A percentile compares a stretch with the other conserved stretches of the same genome.
These are phyloP conservation scores for Misopates orontium DNA, from an alignment of 257 asterid species.

Conservation along the genomic window DNA sequence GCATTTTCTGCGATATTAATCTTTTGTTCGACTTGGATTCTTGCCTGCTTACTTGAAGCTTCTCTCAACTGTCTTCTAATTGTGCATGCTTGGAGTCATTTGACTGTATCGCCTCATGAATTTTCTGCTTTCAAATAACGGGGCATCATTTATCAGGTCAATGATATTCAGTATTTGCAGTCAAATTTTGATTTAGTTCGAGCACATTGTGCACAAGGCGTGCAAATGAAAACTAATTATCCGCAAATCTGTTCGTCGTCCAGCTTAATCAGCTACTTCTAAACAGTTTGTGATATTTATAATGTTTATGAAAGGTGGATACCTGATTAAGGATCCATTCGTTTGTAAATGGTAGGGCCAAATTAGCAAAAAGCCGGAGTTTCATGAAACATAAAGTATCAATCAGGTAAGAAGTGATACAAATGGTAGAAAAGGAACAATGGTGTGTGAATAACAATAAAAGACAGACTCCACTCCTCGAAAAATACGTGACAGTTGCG, in stretches of 20 bases:
- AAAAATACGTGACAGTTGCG: conserved; percentile 36
- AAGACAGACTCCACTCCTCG: conserved; percentile 32
- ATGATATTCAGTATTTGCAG: too few relatives aligned
- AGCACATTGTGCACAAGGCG: too few relatives aligned
- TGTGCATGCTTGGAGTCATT: background rate
- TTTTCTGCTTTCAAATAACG: too few relatives aligned
- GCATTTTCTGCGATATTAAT: conserved; percentile 1
- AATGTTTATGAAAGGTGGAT: conserved; percentile 22
- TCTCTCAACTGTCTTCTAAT: conserved; percentile 18
- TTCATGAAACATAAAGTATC: conserved; percentile 36
- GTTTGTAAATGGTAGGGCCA: conserved; percentile 45
- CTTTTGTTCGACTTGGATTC: conserved; percentile 16
- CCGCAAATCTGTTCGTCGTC: conserved; percentile 7
- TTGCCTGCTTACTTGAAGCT: conserved; percentile 16
- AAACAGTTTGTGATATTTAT: too few relatives aligned
- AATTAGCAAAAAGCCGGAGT: conserved; percentile 45
- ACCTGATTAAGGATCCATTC: conserved; percentile 24
- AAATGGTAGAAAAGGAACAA: conserved; percentile 37
- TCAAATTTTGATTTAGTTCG: too few relatives aligned
- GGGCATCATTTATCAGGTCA: too few relatives aligned
- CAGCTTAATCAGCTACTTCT: conserved; percentile 20
- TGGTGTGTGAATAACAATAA: conserved; percentile 35
- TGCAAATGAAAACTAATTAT: conserved; percentile 33
- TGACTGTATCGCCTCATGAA: too few relatives aligned
- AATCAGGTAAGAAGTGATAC: conserved; percentile 34